Base-by-base conservation (phyloP, 305 asterid genomes). In the Striga hermonthica region DNA sequence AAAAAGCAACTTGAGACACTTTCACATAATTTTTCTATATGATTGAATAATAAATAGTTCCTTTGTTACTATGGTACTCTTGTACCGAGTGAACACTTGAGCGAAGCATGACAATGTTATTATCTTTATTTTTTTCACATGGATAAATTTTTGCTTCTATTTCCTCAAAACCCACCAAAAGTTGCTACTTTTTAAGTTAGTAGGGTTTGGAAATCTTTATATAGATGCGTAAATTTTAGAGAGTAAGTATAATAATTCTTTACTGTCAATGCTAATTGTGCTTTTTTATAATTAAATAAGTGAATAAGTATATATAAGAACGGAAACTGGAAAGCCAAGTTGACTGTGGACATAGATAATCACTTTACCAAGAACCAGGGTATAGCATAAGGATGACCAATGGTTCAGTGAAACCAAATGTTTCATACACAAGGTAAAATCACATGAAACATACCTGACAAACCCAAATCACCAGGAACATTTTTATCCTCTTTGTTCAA, bases 381-480 rank as follows among this genome's bases (percentile, higher is more conserved):
- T 39, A 49, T 56, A 48, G 64, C 13, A 56, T 57, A 50, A 14
- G 67, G 60, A 43, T 34, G 9, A 0, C 10, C 44, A 11, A 22
- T 9, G 48, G 63, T 57, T 47, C 37, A 15, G 60, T 7, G 9
- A 49, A 60, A 66, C 47, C 69, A 8, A 52, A 14, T 55, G 31
- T 47, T 45, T 11, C 74, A 39, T 39, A 56, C 68, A 48, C 47
- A 57, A 66, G 40, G 60, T 14, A 52, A 54, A 50, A 66, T 44
- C 44, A 56, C 12, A 22, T 66, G 66, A 72, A 52, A 53, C 68
- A 61, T 70, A 93, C 99, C 96, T 84, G 95, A 85, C 74, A 88
- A 62, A 77, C 91, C 89, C 66, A 86, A 74, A 76, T 83, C 82
- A 76, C 81, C 82, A 74, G 85, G 72, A 76, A 49, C 70, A 72